Percentiles rank a stretch among this genome's conserved stretches.
phyloP scores from a whole-genome alignment of 1,284 basidiomycete genomes.

The Austroboletus niveus region DNA sequence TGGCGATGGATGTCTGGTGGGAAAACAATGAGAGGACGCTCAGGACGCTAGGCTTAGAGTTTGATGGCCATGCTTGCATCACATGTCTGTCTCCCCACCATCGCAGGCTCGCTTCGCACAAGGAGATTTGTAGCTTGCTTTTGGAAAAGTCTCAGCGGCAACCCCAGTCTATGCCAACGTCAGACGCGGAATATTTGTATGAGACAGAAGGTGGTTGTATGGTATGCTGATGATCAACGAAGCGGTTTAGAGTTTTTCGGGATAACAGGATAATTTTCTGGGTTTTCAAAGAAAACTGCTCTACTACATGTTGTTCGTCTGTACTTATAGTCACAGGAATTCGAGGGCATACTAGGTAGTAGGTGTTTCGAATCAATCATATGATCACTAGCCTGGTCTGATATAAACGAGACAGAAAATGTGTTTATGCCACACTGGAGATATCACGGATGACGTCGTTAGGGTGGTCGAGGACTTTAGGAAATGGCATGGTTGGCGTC shows the following conservation, averaged over 20 bases:
- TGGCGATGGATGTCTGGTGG: conserved; percentile 35
- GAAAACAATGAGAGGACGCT: conserved; percentile 20
- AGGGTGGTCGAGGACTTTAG: conserved; percentile 54
- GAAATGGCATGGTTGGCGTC: conserved; percentile 77
- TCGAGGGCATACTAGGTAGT: too few relatives aligned
- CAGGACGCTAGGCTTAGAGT: conserved; percentile 11
- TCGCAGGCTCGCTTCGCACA: conserved; percentile 17
- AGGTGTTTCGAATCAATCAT: too few relatives aligned
- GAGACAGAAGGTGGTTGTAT: conserved; percentile 5
- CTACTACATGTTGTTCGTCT: too few relatives aligned
- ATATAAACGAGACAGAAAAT: too few relatives aligned
- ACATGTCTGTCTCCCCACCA: conserved; percentile 20
- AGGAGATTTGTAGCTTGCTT: conserved; percentile 15
- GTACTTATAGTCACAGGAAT: too few relatives aligned
- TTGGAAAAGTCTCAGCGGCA: conserved; percentile 4
- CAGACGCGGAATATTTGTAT: conserved; percentile 10
- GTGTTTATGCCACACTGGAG: neutral
- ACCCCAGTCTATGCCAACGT: neutral
- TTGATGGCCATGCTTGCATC: conserved; percentile 27
- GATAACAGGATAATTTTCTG: too few relatives aligned
- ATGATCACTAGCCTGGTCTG: too few relatives aligned
- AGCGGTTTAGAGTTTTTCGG: too few relatives aligned
- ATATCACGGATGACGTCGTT: conserved; percentile 3
- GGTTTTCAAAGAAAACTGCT: too few relatives aligned
- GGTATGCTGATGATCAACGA: conserved; percentile 23